phyloP scores from a whole-genome alignment of 2,329 filamentous ascomycete species.

The Arthroderma sp. region DNA sequence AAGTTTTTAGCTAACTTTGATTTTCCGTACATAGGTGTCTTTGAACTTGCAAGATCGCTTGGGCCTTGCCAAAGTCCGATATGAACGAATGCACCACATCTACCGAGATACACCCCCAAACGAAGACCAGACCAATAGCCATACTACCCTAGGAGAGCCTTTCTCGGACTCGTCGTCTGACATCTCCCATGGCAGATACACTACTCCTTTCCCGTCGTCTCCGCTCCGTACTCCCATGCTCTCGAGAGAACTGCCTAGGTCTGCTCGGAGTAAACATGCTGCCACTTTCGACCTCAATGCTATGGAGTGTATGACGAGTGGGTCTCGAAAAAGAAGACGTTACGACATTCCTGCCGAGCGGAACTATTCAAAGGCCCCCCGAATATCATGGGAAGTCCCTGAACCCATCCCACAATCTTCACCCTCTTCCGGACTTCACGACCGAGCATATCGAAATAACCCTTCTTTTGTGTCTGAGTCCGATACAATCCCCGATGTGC shows the following conservation, averaged over 20 bases:
- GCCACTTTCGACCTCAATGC: conserved; percentile 30
- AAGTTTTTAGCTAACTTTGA: not conserved
- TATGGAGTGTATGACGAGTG: conserved; percentile 34
- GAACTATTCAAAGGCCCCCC: conserved; percentile 42
- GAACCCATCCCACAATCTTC: conserved; percentile 75
- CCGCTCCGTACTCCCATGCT: conserved; percentile 72
- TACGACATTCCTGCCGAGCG: conserved; percentile 44
- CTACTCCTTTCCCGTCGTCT: conserved; percentile 57
- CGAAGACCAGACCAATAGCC: conserved; percentile 62
- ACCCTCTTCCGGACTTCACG: conserved; percentile 63
- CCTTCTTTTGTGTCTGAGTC: conserved; percentile 63
- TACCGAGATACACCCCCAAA: conserved; percentile 61
- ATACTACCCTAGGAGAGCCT: conserved; percentile 51
- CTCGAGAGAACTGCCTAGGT: conserved; percentile 63
- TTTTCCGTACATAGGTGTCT: conserved; percentile 55
- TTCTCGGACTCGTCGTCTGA: conserved; percentile 79
- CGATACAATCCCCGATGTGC: conserved; percentile 50
- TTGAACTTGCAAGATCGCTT: conserved; percentile 84
- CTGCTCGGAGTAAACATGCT: conserved; percentile 30
- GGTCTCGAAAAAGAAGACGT: conserved; percentile 56
- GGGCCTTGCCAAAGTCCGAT: conserved; percentile 92
- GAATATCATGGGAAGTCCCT: conserved; percentile 60
- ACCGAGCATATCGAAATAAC: conserved; percentile 58
- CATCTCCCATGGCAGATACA: conserved; percentile 49
- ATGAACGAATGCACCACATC: conserved; percentile 89